Evolutionary conservation across 345 rosid genomes (phyloP).

Genomic region (Mangifera indica): DNA sequence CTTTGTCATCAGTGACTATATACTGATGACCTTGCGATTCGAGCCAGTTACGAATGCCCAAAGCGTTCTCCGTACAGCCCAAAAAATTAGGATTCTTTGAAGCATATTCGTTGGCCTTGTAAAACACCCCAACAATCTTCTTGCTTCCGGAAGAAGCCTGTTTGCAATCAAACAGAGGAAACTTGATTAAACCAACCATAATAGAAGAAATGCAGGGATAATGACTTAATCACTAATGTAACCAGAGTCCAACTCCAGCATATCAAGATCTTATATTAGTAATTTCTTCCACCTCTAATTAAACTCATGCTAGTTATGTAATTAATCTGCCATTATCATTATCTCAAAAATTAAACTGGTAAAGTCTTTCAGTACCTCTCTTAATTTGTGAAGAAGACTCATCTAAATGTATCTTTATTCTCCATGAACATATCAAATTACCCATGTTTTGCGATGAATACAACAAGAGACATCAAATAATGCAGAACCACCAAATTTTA

Average conservation of each 20-base stretch:
- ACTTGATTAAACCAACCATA: neutral
- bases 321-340: neutral
- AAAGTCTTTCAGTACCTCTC: neutral
- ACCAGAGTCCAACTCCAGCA: neutral
- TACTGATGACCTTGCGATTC: conserved; percentile 86
- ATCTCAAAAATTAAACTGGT: neutral
- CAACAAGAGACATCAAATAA: too few species aligned
- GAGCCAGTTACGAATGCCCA: conserved; percentile 78
- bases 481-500: neutral
- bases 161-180: neutral
- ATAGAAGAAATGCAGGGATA: neutral
- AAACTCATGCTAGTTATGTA: neutral
- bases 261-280: neutral
- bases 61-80: conserved; percentile 71
- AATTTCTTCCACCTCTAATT: neutral
- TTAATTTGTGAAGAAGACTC: neutral
- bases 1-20: conserved; percentile 90
- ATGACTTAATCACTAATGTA: neutral
- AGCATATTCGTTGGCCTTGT: conserved; percentile 85
- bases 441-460: too few species aligned
- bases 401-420: too few species aligned
- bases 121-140: conserved; percentile 95
- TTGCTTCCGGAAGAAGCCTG: conserved; percentile 78
- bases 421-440: too few species aligned
- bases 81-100: conserved; percentile 69